These are phyloP conservation scores for Casuarina glauca DNA, from an alignment of 306 rosid species.

Conservation along the genomic window DNA sequence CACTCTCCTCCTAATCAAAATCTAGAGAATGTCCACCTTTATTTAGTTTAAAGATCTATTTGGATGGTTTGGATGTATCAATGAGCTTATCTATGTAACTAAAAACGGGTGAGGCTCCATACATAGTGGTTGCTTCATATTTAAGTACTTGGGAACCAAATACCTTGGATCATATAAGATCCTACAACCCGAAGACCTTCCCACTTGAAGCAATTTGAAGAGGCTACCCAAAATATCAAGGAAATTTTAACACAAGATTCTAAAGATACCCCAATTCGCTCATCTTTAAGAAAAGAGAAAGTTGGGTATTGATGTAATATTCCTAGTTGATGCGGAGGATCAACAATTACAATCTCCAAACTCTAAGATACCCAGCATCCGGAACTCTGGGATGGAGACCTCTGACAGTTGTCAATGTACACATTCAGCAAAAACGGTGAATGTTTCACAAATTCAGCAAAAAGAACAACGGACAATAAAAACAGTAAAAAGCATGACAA, in stretches of 20 bases:
- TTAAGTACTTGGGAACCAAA: background rate
- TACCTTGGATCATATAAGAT: background rate
- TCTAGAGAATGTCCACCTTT: background rate
- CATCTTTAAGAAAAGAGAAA: background rate
- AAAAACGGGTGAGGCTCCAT: background rate
- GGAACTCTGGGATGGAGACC: background rate
- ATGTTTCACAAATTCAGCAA: background rate
- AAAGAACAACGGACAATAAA: background rate
- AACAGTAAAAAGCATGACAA: background rate
- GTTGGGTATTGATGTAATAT: background rate
- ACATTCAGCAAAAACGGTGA: background rate
- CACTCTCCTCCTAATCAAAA: background rate
- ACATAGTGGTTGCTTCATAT: background rate
- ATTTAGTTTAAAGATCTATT: background rate
- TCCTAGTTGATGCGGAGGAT: background rate
- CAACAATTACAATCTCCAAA: background rate
- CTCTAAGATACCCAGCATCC: background rate
- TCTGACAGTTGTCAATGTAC: background rate
- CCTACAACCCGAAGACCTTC: background rate
- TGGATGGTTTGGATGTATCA: background rate
- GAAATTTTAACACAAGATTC: background rate
- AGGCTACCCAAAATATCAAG: background rate
- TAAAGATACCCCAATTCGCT: background rate
- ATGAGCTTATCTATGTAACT: background rate
- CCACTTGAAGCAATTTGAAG: background rate